A percentile compares a stretch with the other conserved stretches of the same genome.
phyloP scores from a whole-genome alignment of 345 rosid species.

The Lenwebbia sp. region DNA sequence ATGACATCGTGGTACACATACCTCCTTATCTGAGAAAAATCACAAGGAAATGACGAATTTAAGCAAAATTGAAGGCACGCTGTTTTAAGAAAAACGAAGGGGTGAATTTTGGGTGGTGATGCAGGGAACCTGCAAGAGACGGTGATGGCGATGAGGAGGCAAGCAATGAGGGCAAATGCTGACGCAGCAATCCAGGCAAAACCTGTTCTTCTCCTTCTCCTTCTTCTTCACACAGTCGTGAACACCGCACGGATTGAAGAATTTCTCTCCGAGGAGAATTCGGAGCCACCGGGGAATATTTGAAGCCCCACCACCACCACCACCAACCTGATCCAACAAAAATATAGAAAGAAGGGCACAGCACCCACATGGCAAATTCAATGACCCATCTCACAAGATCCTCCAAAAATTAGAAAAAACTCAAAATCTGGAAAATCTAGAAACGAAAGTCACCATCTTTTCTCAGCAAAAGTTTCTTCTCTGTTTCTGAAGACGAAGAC shows the following conservation, averaged over 20 bases:
- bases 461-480: not conserved
- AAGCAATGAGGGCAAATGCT: constrained; percentile 82
- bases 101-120: not conserved
- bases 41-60: not conserved
- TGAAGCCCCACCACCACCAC: not conserved
- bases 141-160: constrained; percentile 61
- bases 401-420: not conserved
- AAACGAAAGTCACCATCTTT: not conserved
- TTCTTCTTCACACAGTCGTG: constrained; percentile 58
- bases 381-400: not conserved
- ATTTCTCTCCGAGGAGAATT: constrained; percentile 55
- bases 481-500: not conserved
- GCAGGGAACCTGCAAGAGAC: constrained; percentile 58
- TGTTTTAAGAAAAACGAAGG: not conserved
- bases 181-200: constrained; percentile 69
- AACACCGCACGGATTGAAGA: constrained; percentile 64
- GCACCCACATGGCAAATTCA: not conserved
- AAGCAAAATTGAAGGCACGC: not conserved
- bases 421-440: not conserved
- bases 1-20: constrained; percentile 81
- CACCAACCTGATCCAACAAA: not conserved
- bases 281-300: constrained; percentile 40
- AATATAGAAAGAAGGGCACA: not conserved
- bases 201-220: constrained; percentile 80
- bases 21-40: constrained; percentile 55